A percentile compares a stretch with the other conserved stretches of the same genome.
Evolutionary conservation across 371 early-diverging fungal genomes (phyloP).

Genomic region (Apophysomyces trapeziformis): DNA sequence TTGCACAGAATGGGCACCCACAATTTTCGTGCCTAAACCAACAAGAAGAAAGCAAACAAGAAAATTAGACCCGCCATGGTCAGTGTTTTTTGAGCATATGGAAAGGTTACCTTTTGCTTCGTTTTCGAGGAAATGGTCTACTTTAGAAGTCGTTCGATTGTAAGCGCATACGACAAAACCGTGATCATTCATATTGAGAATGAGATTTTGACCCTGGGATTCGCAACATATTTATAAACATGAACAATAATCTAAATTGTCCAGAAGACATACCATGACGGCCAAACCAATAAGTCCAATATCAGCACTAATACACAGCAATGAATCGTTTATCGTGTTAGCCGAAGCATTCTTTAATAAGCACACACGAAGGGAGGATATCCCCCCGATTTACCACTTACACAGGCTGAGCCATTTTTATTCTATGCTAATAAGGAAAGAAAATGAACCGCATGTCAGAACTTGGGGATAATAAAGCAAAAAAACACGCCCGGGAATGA

Average conservation of each 20-base stretch:
- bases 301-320: constrained; percentile 77
- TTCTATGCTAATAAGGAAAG: background rate
- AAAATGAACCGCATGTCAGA: background rate
- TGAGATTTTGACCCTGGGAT: constrained; percentile 95
- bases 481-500: background rate
- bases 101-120: constrained; percentile 86
- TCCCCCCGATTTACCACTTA: constrained; percentile 8
- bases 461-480: constrained; percentile 1
- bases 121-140: constrained; percentile 91
- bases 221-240: constrained; percentile 43
- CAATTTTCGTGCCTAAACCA: constrained; percentile 78
- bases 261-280: constrained; percentile 87
- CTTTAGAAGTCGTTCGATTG: constrained; percentile 97
- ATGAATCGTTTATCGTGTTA: background rate
- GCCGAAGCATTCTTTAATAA: background rate
- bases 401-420: constrained; percentile 20
- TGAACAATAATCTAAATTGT: background rate
- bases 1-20: constrained; percentile 92
- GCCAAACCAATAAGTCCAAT: constrained; percentile 99
- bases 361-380: background rate
- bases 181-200: constrained; percentile 98
- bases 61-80: background rate
- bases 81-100: background rate
- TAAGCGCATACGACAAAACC: constrained; percentile 94
- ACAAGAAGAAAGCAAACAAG: too few relatives aligned